Evolutionary conservation across 306 rosid genomes (phyloP).

Genomic region (Vicia faba): DNA sequence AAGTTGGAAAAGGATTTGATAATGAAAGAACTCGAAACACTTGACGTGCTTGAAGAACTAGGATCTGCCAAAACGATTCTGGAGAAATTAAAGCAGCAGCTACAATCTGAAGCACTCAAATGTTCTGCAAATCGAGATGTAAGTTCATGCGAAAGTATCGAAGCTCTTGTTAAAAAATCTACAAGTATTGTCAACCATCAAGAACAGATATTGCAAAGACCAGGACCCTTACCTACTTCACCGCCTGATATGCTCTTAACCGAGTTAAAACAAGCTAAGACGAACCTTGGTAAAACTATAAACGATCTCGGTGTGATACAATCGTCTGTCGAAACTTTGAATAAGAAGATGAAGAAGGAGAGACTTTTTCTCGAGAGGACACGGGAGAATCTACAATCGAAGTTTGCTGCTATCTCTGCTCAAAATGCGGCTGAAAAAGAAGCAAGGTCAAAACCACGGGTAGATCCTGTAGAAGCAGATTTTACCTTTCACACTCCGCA

Average conservation of each 20-base stretch:
- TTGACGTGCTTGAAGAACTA: constrained; percentile 90
- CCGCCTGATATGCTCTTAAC: constrained; percentile 62
- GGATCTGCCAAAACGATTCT: constrained; percentile 82
- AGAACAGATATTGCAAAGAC: constrained; percentile 46
- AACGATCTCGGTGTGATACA: constrained; percentile 81
- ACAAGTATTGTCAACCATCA: constrained; percentile 36
- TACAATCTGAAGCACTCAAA: constrained; percentile 70
- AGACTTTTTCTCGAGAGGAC: constrained; percentile 69
- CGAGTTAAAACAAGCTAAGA: constrained; percentile 83
- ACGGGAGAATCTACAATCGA: constrained; percentile 59
- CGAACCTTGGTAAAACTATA: constrained; percentile 79
- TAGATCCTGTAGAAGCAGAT: constrained; percentile 32
- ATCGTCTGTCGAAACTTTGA: constrained; percentile 72
- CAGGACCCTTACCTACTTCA: constrained; percentile 45
- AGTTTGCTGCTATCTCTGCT: constrained; percentile 67
- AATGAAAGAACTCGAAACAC: constrained; percentile 92
- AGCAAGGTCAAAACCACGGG: constrained; percentile 37
- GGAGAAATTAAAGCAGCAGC: constrained; percentile 81
- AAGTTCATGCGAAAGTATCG: constrained; percentile 40
- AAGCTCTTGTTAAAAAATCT: constrained; percentile 43
- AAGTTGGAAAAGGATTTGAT: constrained; percentile 95
- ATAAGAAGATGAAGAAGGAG: constrained; percentile 82
- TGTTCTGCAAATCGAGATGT: constrained; percentile 46
- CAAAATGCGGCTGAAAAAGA: constrained; percentile 50
- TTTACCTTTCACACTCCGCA: constrained; percentile 33